Evolutionary conservation across 2,329 filamentous ascomycete genomes (phyloP).

Genomic region (Nigrospora osmanthi): DNA sequence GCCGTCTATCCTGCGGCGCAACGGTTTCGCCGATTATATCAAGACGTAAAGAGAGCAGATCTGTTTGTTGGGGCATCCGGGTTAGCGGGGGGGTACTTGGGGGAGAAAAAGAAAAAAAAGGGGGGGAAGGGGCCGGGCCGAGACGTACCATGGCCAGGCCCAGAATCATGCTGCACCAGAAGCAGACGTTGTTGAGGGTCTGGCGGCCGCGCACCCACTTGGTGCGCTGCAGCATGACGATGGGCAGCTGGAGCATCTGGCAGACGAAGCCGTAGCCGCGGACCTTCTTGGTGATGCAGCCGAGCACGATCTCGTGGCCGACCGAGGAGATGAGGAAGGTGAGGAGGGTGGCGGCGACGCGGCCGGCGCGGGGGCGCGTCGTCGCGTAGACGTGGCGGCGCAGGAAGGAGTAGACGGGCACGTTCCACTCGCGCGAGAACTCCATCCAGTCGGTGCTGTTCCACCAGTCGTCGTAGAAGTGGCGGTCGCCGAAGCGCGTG

Average conservation of each 20-base stretch:
- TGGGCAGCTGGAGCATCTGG: conserved; percentile 95
- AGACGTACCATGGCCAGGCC: conserved; percentile 70
- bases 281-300: conserved; percentile 94
- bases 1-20: too few species aligned
- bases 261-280: conserved; percentile 88
- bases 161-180: conserved; percentile 88
- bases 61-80: conserved; percentile 17
- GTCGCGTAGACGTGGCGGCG: conserved; percentile 90
- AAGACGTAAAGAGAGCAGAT: conserved; percentile 55
- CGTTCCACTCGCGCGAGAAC: conserved; percentile 94
- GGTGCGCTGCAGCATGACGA: conserved; percentile 84
- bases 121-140: not conserved
- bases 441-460: conserved; percentile 86
- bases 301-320: conserved; percentile 94
- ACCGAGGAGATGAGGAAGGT: conserved; percentile 87
- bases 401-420: conserved; percentile 95
- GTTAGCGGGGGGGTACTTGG: too few species aligned
- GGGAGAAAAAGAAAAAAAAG: not conserved
- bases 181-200: conserved; percentile 81
- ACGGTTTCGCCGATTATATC: conserved; percentile 26
- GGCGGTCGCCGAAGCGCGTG: conserved; percentile 84
- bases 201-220: conserved; percentile 65
- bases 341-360: conserved; percentile 71
- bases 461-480: conserved; percentile 81
- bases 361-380: conserved; percentile 67